Base-by-base conservation (phyloP, 2,329 filamentous ascomycete species). In the Acrodontium crateriforme region DNA sequence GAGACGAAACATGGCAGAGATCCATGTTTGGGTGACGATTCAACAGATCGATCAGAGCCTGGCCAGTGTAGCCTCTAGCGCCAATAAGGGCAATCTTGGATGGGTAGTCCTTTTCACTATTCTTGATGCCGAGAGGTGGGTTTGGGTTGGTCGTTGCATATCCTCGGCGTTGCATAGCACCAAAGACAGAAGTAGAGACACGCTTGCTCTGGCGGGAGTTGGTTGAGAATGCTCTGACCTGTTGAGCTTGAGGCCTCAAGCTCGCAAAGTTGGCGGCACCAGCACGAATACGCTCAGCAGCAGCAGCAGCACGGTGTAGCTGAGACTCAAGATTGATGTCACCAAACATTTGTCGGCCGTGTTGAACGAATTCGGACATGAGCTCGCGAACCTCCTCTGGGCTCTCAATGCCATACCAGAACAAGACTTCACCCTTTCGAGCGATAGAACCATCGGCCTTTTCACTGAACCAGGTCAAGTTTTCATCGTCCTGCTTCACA, bases 401-500 rank as follows among this genome's bases (percentile, higher is more conserved):
- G 30, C 74, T 75, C 40, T 89, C 79, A 33, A 89, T 73, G 28
- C 85, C 85, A 54, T 91, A 93, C 80, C 87, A 95, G 66, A 95
- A 95, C 49, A 95, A 75, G 20, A 94, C 82, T 49, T 85, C 82
- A 33, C 83, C 83, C 12, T 45, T 40, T 31, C 76, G 74, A 37
- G 78, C 82, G 45, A 94, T 70, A 56, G 82, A 93, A 31, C 89
- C 87, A 44, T 94, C 84, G 7, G 87, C 79, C 67, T 93, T 93
- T 58, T 93, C 85, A 43, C 92, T 91, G 65, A 95, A 94, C 89
- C 87, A 95, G 8, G 83, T 85, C 45, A 95, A 65, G 54, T 95
- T 94, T 67, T 95, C 87, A 46, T 95, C 85, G 42, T 91, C 79
- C 49, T 85, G 78, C 61, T 81, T 87, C 35, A 94, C 87, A n/a